Evolutionary conservation across 495 filamentous ascomycete genomes (phyloP).

Genomic region (Bathelium albidoporum): DNA sequence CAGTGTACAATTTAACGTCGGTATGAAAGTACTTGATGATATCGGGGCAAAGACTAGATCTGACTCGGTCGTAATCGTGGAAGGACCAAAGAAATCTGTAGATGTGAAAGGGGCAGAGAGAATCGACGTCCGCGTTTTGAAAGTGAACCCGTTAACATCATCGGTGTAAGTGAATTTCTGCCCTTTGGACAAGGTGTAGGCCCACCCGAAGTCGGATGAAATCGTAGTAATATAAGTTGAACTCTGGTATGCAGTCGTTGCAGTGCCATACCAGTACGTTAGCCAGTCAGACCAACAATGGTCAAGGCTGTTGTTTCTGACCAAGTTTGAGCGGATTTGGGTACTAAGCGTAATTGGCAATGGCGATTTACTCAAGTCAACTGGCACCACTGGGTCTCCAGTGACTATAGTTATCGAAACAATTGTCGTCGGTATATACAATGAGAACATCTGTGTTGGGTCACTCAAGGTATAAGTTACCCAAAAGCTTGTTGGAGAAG

Average conservation of each 20-base stretch:
- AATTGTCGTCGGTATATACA: background rate
- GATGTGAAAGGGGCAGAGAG: background rate
- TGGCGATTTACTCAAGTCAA: background rate
- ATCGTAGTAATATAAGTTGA: too few species aligned
- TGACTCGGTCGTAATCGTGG: background rate
- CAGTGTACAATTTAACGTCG: background rate
- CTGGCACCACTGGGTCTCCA: too few species aligned
- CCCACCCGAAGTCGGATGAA: too few species aligned
- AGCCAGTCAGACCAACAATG: background rate
- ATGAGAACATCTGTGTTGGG: background rate
- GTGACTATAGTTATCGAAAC: too few species aligned
- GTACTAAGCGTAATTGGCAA: background rate
- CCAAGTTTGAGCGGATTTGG: background rate
- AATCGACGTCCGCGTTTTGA: background rate
- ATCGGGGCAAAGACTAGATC: background rate
- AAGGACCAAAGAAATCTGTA: background rate
- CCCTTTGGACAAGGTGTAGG: too few species aligned
- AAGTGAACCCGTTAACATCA: background rate
- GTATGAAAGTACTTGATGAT: background rate
- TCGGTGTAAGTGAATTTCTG: background rate
- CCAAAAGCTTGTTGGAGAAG: too few species aligned
- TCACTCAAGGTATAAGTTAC: background rate
- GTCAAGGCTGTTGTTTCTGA: background rate
- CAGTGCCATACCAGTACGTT: background rate
- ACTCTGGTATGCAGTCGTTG: background rate